Evolutionary conservation across 192 early-diverging fungal genomes (phyloP).

Genomic region (Rhizoclosmatium sp.): DNA sequence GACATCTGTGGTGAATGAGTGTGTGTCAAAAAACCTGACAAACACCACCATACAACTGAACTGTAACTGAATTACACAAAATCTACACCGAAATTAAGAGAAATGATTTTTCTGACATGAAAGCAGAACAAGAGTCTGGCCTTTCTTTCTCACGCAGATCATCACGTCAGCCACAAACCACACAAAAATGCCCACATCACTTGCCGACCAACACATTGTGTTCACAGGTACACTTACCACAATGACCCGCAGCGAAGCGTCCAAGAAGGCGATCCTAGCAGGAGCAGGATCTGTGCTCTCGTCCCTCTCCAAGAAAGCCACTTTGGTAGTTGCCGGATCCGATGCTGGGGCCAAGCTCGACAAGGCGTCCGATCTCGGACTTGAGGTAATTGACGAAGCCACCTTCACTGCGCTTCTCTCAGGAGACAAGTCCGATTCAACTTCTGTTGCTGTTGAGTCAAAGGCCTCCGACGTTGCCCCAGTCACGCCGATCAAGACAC

Average conservation of each 20-base stretch:
- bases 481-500: no score
- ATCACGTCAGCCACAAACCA: not conserved
- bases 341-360: slow-evolving; percentile 21
- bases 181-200: not conserved
- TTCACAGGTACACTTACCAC: not conserved
- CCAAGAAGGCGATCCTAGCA: not conserved
- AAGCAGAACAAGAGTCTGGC: not conserved
- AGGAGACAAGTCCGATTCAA: not conserved
- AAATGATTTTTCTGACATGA: no score
- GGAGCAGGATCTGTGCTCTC: not conserved
- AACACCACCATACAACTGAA: no score
- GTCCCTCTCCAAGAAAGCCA: not conserved
- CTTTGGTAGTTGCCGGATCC: not conserved
- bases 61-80: no score
- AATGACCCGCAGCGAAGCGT: not conserved
- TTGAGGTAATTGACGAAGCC: slow-evolving; percentile 1
- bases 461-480: no score
- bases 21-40: no score
- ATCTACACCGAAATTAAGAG: no score
- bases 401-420: not conserved
- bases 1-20: slow-evolving; percentile 29
- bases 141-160: no score
- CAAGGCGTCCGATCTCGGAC: slow-evolving; percentile 2
- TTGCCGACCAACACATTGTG: not conserved
- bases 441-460: not conserved